Base-by-base conservation (phyloP, 1,139 yeast genomes). In the Kodamaea suecica region DNA sequence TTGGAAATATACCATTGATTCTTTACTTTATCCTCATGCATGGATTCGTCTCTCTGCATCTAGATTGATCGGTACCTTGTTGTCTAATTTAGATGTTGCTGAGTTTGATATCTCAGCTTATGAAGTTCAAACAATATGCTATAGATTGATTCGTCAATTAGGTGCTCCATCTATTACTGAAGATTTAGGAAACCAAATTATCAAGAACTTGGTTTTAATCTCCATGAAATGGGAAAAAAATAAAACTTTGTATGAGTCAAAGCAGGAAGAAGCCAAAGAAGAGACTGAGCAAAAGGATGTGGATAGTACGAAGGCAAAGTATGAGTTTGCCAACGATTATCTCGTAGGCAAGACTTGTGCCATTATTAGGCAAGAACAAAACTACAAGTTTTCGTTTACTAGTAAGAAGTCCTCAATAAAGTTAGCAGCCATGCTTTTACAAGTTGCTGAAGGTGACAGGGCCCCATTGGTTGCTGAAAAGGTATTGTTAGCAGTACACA, bases 21-120 rank as follows among this genome's bases (percentile, higher is more conserved):
- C 79, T 17, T 64, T 88, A 42, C 63, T 90, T 35, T 92, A 77
- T 56, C 97, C 97, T 2, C 97, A 90, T 56, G 73, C 95, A 0
- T 90, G 97, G 97, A 84, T 90, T 9, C 77, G 97, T 50, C 66
- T 84, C 37, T 66, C 76, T 4, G 63, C 95, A 0, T 65, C 83
- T n/a, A 69, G 90, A 34, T 63, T 87, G 31, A 57, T 80, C 27
- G 79, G 81, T 1, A 53, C 63, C 3, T 54, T 82, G 31, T 61
- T 84, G 33, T 50, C 68, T 3, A 70, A 70, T 38, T 41, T 65
- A 27, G 66, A 63, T 12, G 53, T 57, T 5, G 47, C 64, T 16
- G 63, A 64, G 30, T 57, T 67, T 35, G 52, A 51, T 5, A 31
- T 61, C 7, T 52, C 63, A 9, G 55, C 53, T 23, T 59, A 61